These are phyloP conservation scores for Cladophialophora psammophila DNA, from an alignment of 2,329 filamentous ascomycete species.

Conservation along the genomic window DNA sequence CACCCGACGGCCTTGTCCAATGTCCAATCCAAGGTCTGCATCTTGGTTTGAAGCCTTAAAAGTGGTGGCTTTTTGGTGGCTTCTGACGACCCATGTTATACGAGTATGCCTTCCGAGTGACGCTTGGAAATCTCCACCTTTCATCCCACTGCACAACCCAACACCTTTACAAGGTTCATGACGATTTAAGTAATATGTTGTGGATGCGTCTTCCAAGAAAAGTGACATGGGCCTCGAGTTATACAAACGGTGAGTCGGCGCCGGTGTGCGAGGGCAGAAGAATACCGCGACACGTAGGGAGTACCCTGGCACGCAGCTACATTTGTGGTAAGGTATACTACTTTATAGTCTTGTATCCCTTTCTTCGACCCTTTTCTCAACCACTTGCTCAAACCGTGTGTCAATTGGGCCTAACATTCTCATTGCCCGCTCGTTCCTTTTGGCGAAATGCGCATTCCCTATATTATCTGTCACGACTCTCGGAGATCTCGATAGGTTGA, in stretches of 20 bases:
- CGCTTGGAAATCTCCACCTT: neutral
- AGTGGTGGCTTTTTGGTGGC: constrained; percentile 12
- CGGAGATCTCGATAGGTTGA: constrained; percentile 13
- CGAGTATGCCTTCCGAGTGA: neutral
- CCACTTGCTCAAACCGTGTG: neutral
- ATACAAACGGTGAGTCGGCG: constrained; percentile 30
- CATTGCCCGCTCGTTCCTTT: neutral
- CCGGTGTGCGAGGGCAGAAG: constrained; percentile 11
- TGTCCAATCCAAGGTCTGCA: constrained; percentile 5
- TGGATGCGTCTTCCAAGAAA: neutral
- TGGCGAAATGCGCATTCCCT: neutral
- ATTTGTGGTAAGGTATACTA: constrained; percentile 28
- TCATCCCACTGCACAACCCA: neutral
- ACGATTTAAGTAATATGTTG: neutral
- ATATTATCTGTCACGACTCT: constrained; percentile 6
- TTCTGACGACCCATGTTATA: neutral
- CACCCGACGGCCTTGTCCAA: neutral
- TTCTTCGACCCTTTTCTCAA: constrained; percentile 3
- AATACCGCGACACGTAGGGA: neutral
- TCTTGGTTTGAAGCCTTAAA: neutral
- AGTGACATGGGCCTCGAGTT: constrained; percentile 10
- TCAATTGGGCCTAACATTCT: neutral
- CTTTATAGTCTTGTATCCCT: constrained; percentile 9
- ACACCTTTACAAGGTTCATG: neutral
- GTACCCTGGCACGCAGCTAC: constrained; percentile 9